phyloP scores from a whole-genome alignment of 2,329 filamentous ascomycete genomes.

The Triangularia setosa region DNA sequence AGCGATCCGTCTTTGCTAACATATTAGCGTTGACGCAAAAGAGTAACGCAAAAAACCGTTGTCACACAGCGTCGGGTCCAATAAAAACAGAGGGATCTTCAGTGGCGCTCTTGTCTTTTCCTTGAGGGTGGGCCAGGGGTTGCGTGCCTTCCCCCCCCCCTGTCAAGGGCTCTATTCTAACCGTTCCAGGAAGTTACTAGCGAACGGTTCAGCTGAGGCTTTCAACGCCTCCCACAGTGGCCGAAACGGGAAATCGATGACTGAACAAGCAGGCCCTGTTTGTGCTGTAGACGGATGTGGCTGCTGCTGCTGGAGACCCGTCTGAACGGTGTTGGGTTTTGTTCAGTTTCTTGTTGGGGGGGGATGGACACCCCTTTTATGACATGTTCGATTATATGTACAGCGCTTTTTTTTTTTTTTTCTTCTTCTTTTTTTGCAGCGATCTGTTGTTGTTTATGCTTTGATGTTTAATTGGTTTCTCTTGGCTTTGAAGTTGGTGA shows the following conservation, averaged over 20 bases:
- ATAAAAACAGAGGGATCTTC: constrained; percentile 21
- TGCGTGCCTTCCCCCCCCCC: neutral
- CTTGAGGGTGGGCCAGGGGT: neutral
- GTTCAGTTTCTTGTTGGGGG: neutral
- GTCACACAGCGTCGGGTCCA: constrained; percentile 27
- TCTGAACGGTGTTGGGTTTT: neutral
- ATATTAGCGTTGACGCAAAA: constrained; percentile 27
- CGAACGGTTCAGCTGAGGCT: constrained; percentile 10
- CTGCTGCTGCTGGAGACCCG: too few relatives aligned
- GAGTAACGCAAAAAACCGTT: constrained; percentile 19
- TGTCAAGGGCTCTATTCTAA: neutral
- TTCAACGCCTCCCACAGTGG: neutral
- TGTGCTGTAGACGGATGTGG: too few relatives aligned
- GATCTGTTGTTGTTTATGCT: neutral
- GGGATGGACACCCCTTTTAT: neutral
- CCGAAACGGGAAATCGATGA: neutral
- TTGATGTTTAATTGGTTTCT: neutral
- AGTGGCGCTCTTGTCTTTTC: constrained; percentile 25
- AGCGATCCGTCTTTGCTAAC: constrained; percentile 30
- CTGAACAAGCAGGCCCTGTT: neutral
- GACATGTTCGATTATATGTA: neutral
- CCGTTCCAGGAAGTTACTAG: neutral
- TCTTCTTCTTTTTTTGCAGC: too few relatives aligned
- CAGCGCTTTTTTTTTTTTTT: neutral
- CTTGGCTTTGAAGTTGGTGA: neutral